Evolutionary conservation across 176 grass and related monocot species (phyloP).

Genomic region (Carex kokanica): DNA sequence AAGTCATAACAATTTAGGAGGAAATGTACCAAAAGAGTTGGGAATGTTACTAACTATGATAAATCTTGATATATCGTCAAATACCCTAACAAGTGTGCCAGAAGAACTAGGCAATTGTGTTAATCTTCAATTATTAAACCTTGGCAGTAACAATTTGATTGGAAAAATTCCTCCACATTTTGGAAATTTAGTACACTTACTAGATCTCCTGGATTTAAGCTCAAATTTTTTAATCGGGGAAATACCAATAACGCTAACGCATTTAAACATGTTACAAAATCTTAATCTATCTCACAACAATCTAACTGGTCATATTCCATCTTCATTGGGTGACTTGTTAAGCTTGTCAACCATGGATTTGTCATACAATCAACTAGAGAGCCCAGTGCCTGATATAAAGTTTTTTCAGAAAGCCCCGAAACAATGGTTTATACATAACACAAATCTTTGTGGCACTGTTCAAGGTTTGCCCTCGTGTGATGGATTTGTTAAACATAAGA

Average conservation of each 20-base stretch:
- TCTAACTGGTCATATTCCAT: not conserved
- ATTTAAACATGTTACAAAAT: too few relatives aligned
- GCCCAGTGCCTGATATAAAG: not conserved
- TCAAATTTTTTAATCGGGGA: constrained; percentile 22
- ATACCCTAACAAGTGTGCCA: not conserved
- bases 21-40: constrained; percentile 7
- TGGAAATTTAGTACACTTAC: not conserved
- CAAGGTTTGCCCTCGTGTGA: constrained; percentile 16
- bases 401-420: not conserved
- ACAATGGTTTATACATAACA: constrained; percentile 15
- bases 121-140: constrained; percentile 23
- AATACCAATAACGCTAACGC: not conserved
- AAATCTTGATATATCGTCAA: constrained; percentile 17
- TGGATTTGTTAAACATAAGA: not conserved
- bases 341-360: constrained; percentile 34
- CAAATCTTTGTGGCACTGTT: not conserved
- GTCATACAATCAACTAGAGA: constrained; percentile 39
- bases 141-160: constrained; percentile 22
- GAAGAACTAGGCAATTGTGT: not conserved
- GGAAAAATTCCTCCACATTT: constrained; percentile 28
- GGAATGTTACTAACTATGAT: not conserved
- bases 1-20: not conserved
- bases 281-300: too few relatives aligned
- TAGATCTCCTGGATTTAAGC: constrained; percentile 29
- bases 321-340: not conserved